These are phyloP conservation scores for Fallopia convolvulus DNA, from an alignment of 148 eudicot species.

Conservation along the genomic window DNA sequence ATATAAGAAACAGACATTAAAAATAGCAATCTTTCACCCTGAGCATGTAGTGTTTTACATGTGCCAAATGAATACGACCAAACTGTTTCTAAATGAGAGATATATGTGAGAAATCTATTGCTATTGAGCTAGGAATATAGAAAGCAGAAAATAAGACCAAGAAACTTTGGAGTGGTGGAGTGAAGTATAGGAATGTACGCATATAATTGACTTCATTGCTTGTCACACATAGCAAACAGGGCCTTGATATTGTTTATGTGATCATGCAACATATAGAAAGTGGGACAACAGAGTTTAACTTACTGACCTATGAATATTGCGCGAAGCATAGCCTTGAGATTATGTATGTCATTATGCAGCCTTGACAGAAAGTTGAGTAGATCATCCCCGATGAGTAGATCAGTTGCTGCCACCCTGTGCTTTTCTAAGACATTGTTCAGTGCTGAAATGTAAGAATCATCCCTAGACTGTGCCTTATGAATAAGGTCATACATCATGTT, in stretches of 20 bases:
- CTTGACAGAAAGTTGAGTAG: conserved; percentile 57
- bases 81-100: background rate
- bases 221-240: background rate
- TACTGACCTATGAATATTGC: conserved; percentile 83
- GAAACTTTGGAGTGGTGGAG: background rate
- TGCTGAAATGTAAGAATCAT: conserved; percentile 63
- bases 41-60: background rate
- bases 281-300: background rate
- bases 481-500: conserved; percentile 95
- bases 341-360: conserved; percentile 70
- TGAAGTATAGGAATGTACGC: background rate
- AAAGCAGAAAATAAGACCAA: background rate
- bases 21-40: background rate
- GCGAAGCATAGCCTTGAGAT: conserved; percentile 91
- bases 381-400: conserved; percentile 66
- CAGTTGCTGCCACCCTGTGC: conserved; percentile 67
- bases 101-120: background rate
- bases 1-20: background rate
- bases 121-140: background rate
- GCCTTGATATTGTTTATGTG: background rate
- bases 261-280: background rate
- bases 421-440: conserved; percentile 80
- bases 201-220: background rate
- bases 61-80: background rate
- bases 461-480: conserved; percentile 69